phyloP scores from a whole-genome alignment of 345 rosid genomes.

The Citrus mangshanensis region DNA sequence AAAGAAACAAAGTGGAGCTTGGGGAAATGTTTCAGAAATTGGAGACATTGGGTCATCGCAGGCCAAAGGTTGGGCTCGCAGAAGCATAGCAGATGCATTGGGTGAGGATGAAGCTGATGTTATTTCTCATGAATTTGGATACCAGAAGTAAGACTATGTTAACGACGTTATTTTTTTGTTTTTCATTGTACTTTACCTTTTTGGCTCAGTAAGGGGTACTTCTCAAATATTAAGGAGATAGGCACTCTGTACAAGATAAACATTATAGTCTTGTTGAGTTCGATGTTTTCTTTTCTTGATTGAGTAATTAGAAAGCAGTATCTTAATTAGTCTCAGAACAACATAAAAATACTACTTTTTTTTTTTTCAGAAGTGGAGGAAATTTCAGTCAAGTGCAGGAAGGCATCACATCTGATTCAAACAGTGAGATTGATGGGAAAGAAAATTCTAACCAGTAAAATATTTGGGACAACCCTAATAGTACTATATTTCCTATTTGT shows the following conservation, averaged over 20 bases:
- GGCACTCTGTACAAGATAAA: background rate
- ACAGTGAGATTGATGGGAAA: slow-evolving; percentile 15
- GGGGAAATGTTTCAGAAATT: slow-evolving; percentile 31
- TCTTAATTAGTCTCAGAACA: background rate
- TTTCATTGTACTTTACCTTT: background rate
- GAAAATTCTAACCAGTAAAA: slow-evolving; percentile 21
- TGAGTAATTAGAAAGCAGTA: background rate
- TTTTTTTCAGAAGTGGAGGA: slow-evolving; percentile 22
- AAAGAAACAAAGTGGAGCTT: slow-evolving; percentile 49
- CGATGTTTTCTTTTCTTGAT: slow-evolving; percentile 3
- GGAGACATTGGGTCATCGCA: slow-evolving; percentile 44
- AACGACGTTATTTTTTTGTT: background rate
- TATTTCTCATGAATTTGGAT: slow-evolving; percentile 49
- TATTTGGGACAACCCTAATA: background rate
- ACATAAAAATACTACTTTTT: background rate
- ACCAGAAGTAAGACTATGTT: slow-evolving; percentile 45
- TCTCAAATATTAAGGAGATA: background rate
- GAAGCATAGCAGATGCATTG: slow-evolving; percentile 92
- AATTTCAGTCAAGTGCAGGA: slow-evolving; percentile 18
- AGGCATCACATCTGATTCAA: slow-evolving; percentile 13
- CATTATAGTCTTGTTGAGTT: background rate
- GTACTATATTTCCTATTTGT: background rate
- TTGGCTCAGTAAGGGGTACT: background rate
- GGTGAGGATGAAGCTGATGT: slow-evolving; percentile 99
- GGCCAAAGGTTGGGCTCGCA: slow-evolving; percentile 49